These are phyloP conservation scores for Pseudogymnoascus verrucosus DNA, from an alignment of 2,329 filamentous ascomycete species.

Conservation along the genomic window DNA sequence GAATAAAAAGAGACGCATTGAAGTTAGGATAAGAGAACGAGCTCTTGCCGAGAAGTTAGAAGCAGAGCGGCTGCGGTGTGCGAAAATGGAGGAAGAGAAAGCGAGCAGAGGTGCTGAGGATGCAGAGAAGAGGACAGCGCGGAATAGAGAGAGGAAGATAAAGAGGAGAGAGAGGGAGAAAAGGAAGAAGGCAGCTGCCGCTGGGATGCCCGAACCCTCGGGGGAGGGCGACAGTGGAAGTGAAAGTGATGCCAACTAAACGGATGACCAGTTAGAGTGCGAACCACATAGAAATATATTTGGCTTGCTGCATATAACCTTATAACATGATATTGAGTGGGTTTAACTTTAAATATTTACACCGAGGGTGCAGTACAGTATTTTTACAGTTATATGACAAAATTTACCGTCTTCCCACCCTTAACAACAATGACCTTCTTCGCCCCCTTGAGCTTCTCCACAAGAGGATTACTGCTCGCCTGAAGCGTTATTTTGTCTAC, in stretches of 20 bases:
- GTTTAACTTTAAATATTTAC: not conserved
- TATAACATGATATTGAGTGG: not conserved
- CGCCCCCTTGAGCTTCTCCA: slow-evolving; percentile 40
- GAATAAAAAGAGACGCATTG: slow-evolving; percentile 52
- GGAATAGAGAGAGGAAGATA: slow-evolving; percentile 47
- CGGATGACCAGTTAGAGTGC: not conserved
- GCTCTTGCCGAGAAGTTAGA: slow-evolving; percentile 36
- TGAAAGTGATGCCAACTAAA: not conserved
- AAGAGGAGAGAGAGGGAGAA: slow-evolving; percentile 40
- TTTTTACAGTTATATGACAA: slow-evolving; percentile 42
- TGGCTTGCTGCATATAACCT: not conserved
- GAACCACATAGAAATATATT: not conserved
- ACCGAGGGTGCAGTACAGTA: not conserved
- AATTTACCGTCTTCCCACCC: slow-evolving; percentile 64
- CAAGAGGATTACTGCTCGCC: slow-evolving; percentile 33
- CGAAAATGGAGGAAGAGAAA: slow-evolving; percentile 32
- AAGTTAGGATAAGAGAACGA: slow-evolving; percentile 37
- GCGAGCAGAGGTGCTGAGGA: slow-evolving; percentile 47
- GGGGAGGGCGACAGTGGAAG: not conserved
- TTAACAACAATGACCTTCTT: slow-evolving; percentile 59
- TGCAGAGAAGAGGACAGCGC: slow-evolving; percentile 53
- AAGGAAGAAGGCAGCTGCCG: slow-evolving; percentile 4
- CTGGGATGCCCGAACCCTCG: not conserved
- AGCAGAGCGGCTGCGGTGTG: slow-evolving; percentile 18
- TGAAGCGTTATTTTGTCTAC: slow-evolving; percentile 52